Evolutionary conservation across 2,329 filamentous ascomycete species (phyloP), one percentile per base, ranked within the genome.

Genomic region (Myriangium duriaei): DNA sequence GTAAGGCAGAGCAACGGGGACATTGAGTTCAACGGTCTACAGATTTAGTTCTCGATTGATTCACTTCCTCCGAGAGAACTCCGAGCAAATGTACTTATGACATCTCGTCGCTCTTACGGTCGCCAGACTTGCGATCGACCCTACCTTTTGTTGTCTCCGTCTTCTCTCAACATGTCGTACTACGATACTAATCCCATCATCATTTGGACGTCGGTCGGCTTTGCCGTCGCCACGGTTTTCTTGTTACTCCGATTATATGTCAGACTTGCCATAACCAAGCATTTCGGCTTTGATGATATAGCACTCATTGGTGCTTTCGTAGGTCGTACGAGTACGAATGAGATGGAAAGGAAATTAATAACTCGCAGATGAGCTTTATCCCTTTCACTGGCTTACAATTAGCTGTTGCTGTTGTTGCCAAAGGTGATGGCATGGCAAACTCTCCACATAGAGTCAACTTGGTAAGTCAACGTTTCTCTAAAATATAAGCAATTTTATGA

Each of bases 241-340:
- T 12, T 33, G 3, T 9, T 11, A 3, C 36, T 39, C 10, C 52
- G 62, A 17, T 48, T 60, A 33, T 64, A 56, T 51, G 62, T 62
- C 10, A 55, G 62, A 19, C 52, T 52, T 1, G 49, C 47, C 24
- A 45, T 64, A 26, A 59, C 61, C 17, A 48, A 52, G 12, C 58
- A 49, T 32, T 59, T 64, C 35, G 62, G 63, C 2, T 61, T 58
- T 56, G 64, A 67, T 37, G 64, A 67, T 46, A 51, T 47, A 11
- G 50, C 54, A 2, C 60, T 65, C 47, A 42, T 64, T 3, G 33
- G 62, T 11, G 56, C 63, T 5, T 49, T 51, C 18, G 61, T 64
- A 49, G 35, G 53, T 43, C 26, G 18, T 15, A 30, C 36, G 2
- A 32, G 14, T 18, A 15, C 12, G 9, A 15, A 7, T 26, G 21